phyloP scores from a whole-genome alignment of 2,329 filamentous ascomycete genomes.

The Fusarium fujikuroi region DNA sequence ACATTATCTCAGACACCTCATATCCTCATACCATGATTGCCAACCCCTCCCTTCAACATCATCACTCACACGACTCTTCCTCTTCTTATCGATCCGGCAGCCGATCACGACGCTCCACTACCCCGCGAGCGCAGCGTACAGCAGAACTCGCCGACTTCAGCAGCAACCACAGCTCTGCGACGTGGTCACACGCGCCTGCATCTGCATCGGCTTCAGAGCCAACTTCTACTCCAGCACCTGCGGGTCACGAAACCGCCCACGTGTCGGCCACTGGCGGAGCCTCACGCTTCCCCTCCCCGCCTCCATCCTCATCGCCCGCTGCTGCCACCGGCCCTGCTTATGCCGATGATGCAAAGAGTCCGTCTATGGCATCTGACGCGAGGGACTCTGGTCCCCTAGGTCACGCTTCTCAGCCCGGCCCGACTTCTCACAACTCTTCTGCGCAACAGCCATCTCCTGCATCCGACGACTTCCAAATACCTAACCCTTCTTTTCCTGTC shows the following conservation, averaged over 20 bases:
- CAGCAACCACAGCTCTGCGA: conserved; percentile 22
- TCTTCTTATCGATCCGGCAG: conserved; percentile 46
- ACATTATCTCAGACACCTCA: conserved; percentile 78
- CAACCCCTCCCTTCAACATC: conserved; percentile 59
- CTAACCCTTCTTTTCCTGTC: conserved; percentile 52
- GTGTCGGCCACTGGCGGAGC: conserved; percentile 53
- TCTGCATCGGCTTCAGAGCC: conserved; percentile 33
- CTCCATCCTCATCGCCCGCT: conserved; percentile 63
- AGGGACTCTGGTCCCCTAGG: conserved; percentile 47
- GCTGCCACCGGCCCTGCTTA: conserved; percentile 50
- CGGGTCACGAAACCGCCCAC: conserved; percentile 40
- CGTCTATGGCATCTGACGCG: conserved; percentile 61
- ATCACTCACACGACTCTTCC: conserved; percentile 54
- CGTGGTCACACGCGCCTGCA: conserved; percentile 33
- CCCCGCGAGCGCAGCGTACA: conserved; percentile 44
- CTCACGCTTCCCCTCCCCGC: conserved; percentile 64
- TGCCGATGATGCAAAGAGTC: conserved; percentile 55
- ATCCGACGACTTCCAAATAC: conserved; percentile 51
- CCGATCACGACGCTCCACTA: conserved; percentile 46
- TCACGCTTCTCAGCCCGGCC: conserved; percentile 37
- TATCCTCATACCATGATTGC: conserved; percentile 78
- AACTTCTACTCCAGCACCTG: conserved; percentile 37
- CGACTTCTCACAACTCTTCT: conserved; percentile 28
- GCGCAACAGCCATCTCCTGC: conserved; percentile 50
- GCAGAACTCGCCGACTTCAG: conserved; percentile 37